A percentile compares a stretch with the other conserved stretches of the same genome.
These are phyloP conservation scores for Labyrinthula sp. DNA, from an alignment of 352 stramenopile species.

Conservation along the genomic window DNA sequence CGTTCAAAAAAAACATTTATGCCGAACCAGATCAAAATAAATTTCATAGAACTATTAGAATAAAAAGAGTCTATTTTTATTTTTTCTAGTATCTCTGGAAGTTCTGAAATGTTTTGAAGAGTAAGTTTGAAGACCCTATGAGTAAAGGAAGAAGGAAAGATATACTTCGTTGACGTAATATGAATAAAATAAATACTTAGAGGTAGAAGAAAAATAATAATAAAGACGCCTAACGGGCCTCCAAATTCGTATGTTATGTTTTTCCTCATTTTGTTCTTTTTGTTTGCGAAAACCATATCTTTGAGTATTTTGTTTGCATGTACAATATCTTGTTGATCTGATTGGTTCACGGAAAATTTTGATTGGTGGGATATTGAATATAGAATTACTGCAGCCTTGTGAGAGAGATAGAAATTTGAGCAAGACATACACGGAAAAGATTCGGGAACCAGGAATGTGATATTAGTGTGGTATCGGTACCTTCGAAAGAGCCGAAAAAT, in stretches of 20 bases:
- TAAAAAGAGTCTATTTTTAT: slow-evolving; percentile 26
- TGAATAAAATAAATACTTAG: slow-evolving; percentile 36
- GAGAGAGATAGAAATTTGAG: too few relatives aligned
- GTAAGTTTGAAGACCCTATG: slow-evolving; percentile 29
- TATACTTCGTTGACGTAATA: slow-evolving; percentile 12
- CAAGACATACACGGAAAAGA: too few relatives aligned
- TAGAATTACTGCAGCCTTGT: too few relatives aligned
- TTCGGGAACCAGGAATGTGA: too few relatives aligned
- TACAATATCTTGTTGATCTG: too few relatives aligned
- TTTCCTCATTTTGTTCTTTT: slow-evolving; percentile 14
- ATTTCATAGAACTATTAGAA: slow-evolving; percentile 31
- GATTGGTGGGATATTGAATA: too few relatives aligned
- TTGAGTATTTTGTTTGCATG: too few relatives aligned
- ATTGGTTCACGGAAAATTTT: too few relatives aligned
- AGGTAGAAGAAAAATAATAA: slow-evolving; percentile 48
- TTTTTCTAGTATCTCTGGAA: slow-evolving; percentile 23
- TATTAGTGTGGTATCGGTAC: too few relatives aligned
- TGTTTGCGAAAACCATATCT: too few relatives aligned
- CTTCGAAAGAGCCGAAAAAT: too few relatives aligned
- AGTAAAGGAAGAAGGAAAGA: too few relatives aligned
- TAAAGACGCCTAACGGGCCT: slow-evolving; percentile 45
- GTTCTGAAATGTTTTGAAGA: slow-evolving; percentile 1
- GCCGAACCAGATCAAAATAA: slow-evolving; percentile 42
- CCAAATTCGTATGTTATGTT: slow-evolving; percentile 54
- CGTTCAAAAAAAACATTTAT: slow-evolving; percentile 54